Conservation (phyloP, 306 rosid species). For the Acacia melanoxylon region DNA sequence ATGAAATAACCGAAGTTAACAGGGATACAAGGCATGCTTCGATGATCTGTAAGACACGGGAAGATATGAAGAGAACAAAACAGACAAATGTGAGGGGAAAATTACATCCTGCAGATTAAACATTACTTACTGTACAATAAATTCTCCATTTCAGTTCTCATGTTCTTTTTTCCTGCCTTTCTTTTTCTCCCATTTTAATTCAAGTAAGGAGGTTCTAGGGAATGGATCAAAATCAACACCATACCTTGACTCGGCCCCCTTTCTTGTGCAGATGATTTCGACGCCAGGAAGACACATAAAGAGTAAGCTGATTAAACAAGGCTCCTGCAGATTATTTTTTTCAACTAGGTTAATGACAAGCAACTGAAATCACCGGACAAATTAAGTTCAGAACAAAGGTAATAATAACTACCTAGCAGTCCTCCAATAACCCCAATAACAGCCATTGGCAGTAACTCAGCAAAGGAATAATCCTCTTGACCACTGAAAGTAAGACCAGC, state of each 20-base stretch:
- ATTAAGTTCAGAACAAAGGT: neutral
- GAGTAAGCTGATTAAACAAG: conserved; percentile 89
- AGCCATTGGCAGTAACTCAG: conserved; percentile 93
- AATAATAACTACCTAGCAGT: conserved; percentile 60
- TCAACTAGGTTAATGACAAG: conserved; percentile 26
- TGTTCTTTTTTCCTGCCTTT: conserved; percentile 13
- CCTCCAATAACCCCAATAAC: conserved; percentile 97
- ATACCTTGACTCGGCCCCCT: conserved; percentile 88
- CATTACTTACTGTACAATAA: conserved; percentile 11
- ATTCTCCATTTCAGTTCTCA: neutral
- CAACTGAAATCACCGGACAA: conserved; percentile 12
- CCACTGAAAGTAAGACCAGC: conserved; percentile 63
- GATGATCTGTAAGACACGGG: conserved; percentile 60
- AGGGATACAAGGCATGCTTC: conserved; percentile 91
- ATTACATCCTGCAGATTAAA: conserved; percentile 20
- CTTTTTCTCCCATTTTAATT: conserved; percentile 15
- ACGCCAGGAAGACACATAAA: conserved; percentile 80
- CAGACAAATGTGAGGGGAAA: conserved; percentile 23
- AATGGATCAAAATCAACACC: conserved; percentile 22
- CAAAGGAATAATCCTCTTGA: conserved; percentile 97
- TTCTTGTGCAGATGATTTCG: conserved; percentile 86
- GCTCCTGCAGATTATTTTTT: conserved; percentile 65
- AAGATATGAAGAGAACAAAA: conserved; percentile 11
- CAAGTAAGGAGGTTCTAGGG: conserved; percentile 1
- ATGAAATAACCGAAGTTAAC: conserved; percentile 80